phyloP scores from a whole-genome alignment of 2,329 filamentous ascomycete genomes.

The Sarocladiaceae sp. region DNA sequence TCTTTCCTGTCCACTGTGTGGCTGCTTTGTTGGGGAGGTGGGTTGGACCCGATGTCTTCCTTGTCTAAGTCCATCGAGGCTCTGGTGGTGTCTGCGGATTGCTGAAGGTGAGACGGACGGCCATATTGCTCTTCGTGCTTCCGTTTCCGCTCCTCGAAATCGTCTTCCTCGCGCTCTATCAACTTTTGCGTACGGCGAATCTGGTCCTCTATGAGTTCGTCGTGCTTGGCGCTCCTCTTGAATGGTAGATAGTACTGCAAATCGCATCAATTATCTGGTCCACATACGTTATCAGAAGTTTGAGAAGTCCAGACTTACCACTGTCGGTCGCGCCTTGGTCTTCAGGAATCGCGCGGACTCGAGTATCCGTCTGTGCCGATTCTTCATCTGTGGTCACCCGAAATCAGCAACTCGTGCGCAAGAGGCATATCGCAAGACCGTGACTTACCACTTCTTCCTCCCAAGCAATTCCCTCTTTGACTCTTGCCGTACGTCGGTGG shows the following conservation, averaged over 20 bases:
- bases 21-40: background rate
- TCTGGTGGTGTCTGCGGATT: background rate
- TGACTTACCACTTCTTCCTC: slow-evolving; percentile 70
- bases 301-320: slow-evolving; percentile 59
- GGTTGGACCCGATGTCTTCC: background rate
- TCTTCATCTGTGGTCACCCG: slow-evolving; percentile 62
- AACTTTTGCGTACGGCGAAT: slow-evolving; percentile 58
- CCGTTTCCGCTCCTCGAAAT: slow-evolving; percentile 46
- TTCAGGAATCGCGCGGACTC: slow-evolving; percentile 68
- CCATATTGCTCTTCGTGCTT: slow-evolving; percentile 10
- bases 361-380: slow-evolving; percentile 68
- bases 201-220: slow-evolving; percentile 67
- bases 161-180: slow-evolving; percentile 61
- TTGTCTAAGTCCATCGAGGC: background rate
- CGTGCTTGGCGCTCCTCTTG: slow-evolving; percentile 66
- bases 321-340: slow-evolving; percentile 65
- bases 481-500: slow-evolving; percentile 56
- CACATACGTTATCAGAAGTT: too few species aligned
- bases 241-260: slow-evolving; percentile 80
- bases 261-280: too few species aligned
- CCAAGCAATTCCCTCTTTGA: slow-evolving; percentile 67
- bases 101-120: background rate
- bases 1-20: background rate
- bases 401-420: slow-evolving; percentile 14
- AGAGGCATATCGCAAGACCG: background rate